Percentiles rank a stretch among this genome's conserved stretches.
phyloP scores from a whole-genome alignment of 768 basidiomycete genomes.

The Termitomyces titanicus region DNA sequence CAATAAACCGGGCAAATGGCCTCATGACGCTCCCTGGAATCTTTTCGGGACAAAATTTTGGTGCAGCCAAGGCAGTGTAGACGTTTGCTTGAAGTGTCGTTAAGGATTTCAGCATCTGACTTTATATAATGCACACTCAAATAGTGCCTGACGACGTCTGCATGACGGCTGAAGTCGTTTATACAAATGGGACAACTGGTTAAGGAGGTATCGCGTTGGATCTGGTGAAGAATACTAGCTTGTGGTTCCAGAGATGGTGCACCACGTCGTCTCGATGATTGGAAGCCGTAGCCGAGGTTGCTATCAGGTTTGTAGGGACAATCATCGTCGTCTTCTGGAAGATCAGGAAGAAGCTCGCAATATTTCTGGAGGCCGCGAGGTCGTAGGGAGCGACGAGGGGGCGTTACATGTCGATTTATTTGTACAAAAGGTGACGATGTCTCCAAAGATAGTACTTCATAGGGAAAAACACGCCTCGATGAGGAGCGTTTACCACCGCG shows the following conservation, averaged over 20 bases:
- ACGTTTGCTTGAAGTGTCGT: conserved; percentile 7
- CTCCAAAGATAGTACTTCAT: neutral
- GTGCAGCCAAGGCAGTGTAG: conserved; percentile 10
- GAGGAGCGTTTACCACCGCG: neutral
- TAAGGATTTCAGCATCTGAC: conserved; percentile 6
- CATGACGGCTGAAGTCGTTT: conserved; percentile 6
- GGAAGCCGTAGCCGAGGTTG: neutral
- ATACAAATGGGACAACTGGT: conserved; percentile 3
- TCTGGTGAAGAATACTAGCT: conserved; percentile 1
- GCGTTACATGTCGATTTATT: neutral
- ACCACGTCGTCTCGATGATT: neutral
- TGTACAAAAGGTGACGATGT: neutral
- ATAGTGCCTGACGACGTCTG: conserved; percentile 11
- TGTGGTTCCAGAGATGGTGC: neutral
- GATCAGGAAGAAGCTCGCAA: neutral
- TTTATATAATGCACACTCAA: conserved; percentile 3
- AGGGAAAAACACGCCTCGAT: neutral
- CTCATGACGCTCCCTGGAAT: conserved; percentile 12
- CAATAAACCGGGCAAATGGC: conserved; percentile 5
- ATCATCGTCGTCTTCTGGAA: conserved; percentile 2
- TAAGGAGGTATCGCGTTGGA: conserved; percentile 3
- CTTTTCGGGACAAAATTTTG: conserved; percentile 13
- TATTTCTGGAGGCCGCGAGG: neutral
- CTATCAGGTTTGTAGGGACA: neutral
- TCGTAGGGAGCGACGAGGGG: conserved; percentile 1